A percentile compares a stretch with the other conserved stretches of the same genome.
Conservation (phyloP, 2,329 filamentous ascomycete genomes). For the Aspergillus flavus region DNA sequence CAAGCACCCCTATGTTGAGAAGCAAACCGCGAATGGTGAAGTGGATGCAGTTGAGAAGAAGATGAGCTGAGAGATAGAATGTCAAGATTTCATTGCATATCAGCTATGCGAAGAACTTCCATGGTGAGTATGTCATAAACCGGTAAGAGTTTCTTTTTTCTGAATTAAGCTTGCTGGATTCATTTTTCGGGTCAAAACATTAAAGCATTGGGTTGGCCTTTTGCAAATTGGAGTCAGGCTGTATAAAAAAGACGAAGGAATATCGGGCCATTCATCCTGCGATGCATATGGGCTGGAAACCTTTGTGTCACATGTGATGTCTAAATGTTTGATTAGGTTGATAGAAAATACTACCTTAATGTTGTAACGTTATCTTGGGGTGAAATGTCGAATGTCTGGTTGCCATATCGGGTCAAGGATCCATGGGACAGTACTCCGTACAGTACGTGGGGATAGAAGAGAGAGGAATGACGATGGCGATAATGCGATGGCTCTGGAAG, state of each 20-base stretch:
- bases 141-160: neutral
- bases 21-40: constrained; percentile 28
- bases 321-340: neutral
- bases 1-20: constrained; percentile 70
- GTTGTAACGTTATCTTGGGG: neutral
- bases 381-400: neutral
- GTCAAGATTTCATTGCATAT: constrained; percentile 11
- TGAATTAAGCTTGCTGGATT: constrained; percentile 2
- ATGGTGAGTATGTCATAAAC: neutral
- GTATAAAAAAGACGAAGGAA: neutral
- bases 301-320: neutral
- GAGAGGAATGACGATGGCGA: neutral
- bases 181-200: constrained; percentile 5
- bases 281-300: constrained; percentile 9
- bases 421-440: neutral
- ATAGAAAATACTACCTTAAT: neutral
- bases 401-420: neutral
- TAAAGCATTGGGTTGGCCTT: constrained; percentile 6
- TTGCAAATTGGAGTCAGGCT: constrained; percentile 1
- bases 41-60: constrained; percentile 30
- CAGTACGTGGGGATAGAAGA: neutral
- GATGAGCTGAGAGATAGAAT: constrained; percentile 19
- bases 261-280: constrained; percentile 5
- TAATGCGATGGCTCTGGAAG: constrained; percentile 6
- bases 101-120: constrained; percentile 15